Evolutionary conservation across 2,329 filamentous ascomycete species (phyloP).

Genomic region (Orbilia blumenaviensis): DNA sequence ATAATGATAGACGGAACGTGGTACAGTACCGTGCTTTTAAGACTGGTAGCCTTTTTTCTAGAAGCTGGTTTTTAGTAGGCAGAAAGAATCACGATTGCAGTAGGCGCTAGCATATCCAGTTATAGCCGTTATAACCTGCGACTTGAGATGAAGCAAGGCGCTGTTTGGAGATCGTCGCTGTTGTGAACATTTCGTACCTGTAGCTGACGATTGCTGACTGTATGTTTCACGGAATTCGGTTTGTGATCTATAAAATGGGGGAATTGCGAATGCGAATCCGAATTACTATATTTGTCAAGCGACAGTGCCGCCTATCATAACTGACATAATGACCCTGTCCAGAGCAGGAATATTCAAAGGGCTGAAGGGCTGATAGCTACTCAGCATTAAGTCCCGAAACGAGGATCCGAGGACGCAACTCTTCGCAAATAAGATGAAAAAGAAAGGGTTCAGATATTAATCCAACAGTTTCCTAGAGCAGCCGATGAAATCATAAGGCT

Average conservation of each 20-base stretch:
- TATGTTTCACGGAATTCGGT: constrained; percentile 42
- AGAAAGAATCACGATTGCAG: background rate
- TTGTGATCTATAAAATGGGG: constrained; percentile 35
- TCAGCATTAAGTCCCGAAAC: constrained; percentile 27
- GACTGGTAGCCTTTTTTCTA: constrained; percentile 43
- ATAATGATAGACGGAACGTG: constrained; percentile 36
- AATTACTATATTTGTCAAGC: constrained; percentile 50
- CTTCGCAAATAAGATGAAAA: constrained; percentile 9
- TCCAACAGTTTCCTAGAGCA: constrained; percentile 17
- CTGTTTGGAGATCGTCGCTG: constrained; percentile 3
- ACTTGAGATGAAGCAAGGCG: constrained; percentile 30
- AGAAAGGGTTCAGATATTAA: constrained; percentile 30
- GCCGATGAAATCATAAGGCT: constrained; percentile 51
- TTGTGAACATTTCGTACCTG: constrained; percentile 4
- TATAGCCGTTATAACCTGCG: constrained; percentile 15
- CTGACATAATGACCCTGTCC: constrained; percentile 1
- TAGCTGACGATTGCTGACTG: constrained; percentile 22
- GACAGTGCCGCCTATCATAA: constrained; percentile 28
- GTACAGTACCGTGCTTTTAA: constrained; percentile 37
- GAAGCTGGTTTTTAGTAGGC: constrained; percentile 37
- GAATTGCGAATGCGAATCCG: constrained; percentile 50
- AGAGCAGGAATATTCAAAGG: constrained; percentile 24
- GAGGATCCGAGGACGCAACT: constrained; percentile 40
- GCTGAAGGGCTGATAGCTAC: constrained; percentile 52
- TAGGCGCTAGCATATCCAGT: background rate